Conservation (phyloP, 139 green algal genomes). For the Chlamydomonas sphaeroides region DNA sequence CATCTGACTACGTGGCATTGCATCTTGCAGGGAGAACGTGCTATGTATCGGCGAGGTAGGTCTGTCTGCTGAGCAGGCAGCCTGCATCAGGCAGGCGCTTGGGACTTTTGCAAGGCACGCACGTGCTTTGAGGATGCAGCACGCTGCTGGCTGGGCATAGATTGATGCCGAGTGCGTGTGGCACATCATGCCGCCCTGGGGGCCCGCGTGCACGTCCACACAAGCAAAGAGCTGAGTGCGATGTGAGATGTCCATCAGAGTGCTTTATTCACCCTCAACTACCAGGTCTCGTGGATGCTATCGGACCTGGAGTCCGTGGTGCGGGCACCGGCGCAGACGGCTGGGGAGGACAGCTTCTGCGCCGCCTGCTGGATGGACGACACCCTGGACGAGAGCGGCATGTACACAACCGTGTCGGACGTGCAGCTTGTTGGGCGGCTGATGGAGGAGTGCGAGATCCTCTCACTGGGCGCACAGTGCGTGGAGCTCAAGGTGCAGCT, state of each 20-base stretch:
- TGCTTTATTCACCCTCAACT: neutral
- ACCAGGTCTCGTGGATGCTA: conserved; percentile 4
- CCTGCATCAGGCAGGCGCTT: neutral
- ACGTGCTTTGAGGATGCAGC: no score
- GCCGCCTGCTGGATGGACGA: conserved; percentile 4
- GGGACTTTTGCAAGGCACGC: conserved; percentile 2
- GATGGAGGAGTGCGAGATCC: conserved; percentile 3
- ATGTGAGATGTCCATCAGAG: neutral
- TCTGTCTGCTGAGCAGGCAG: neutral
- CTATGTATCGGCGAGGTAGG: conserved; percentile 19
- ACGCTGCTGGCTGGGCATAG: no score
- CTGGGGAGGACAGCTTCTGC: conserved; percentile 6
- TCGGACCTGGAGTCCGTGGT: conserved; percentile 4
- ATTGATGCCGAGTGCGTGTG: no score
- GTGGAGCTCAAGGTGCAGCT: conserved; percentile 14
- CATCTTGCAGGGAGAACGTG: conserved; percentile 11
- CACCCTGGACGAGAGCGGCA: conserved; percentile 13
- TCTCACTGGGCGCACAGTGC: conserved; percentile 1
- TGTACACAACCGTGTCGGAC: conserved; percentile 10
- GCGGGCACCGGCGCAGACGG: conserved; percentile 3
- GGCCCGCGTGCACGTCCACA: conserved; percentile 5
- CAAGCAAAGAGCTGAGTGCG: neutral
- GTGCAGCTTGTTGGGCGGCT: conserved; percentile 12
- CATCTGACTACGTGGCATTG: conserved; percentile 10
- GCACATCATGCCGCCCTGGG: neutral